Conservation (phyloP, 257 asterid genomes). For the Anisodus tanguticus region DNA sequence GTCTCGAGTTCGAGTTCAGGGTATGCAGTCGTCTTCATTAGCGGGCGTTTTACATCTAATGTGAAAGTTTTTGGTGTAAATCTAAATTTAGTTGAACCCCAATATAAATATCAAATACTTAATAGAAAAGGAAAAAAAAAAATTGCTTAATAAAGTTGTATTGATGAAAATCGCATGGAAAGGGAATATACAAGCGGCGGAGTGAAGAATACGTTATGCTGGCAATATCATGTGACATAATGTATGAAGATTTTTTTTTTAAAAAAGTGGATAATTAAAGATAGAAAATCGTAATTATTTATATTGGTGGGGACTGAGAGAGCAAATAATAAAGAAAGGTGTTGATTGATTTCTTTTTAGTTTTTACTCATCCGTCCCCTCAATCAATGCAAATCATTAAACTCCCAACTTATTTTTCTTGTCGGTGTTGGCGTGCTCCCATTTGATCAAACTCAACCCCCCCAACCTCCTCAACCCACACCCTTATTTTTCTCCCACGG, state of each 20-base stretch:
- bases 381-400: constrained; percentile 51
- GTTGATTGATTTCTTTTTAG: constrained; percentile 37
- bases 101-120: too few relatives aligned
- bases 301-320: not conserved
- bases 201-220: not conserved
- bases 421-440: constrained; percentile 59
- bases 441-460: not conserved
- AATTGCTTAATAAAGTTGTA: not conserved
- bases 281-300: constrained; percentile 1
- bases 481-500: not conserved
- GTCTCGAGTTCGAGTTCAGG: too few relatives aligned
- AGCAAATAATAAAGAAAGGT: not conserved
- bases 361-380: constrained; percentile 26
- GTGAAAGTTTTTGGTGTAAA: too few relatives aligned
- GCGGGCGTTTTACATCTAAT: too few relatives aligned
- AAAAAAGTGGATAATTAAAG: not conserved
- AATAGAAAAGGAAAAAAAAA: not conserved
- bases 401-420: constrained; percentile 30
- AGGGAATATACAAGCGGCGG: not conserved
- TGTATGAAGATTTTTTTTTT: not conserved
- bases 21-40: too few relatives aligned
- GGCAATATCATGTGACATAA: constrained; percentile 21
- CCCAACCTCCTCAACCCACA: not conserved
- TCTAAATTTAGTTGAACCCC: too few relatives aligned
- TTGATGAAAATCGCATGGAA: constrained; percentile 22